Conservation (phyloP, 208 protist genomes). For the Leishmania turanica region DNA sequence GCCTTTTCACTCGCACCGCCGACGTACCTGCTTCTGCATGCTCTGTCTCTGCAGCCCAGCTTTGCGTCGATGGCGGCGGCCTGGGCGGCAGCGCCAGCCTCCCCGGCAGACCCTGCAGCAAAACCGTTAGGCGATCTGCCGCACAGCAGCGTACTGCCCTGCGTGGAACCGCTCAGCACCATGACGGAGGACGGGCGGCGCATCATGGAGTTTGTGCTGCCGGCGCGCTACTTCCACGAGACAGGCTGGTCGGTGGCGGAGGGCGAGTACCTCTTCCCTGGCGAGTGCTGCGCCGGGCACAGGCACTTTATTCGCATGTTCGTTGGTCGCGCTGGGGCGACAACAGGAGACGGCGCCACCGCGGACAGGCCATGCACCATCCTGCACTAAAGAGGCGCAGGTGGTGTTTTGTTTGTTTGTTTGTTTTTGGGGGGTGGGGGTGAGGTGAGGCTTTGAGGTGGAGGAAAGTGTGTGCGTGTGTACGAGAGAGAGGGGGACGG, state of each 20-base stretch:
- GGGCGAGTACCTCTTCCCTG: conserved; percentile 22
- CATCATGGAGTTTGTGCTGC: conserved; percentile 26
- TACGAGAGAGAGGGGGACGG: no score
- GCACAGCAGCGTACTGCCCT: conserved; percentile 28
- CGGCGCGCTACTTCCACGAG: conserved; percentile 28
- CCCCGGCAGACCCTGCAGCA: background rate
- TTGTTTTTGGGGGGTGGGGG: no score
- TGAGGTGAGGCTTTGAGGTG: background rate
- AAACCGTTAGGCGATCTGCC: conserved; percentile 12
- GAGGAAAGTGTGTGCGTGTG: background rate
- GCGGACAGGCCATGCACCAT: background rate
- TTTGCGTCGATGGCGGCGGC: conserved; percentile 20
- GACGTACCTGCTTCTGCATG: conserved; percentile 52
- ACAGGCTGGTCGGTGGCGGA: conserved; percentile 25
- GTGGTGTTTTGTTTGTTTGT: no score
- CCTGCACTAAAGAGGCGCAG: background rate
- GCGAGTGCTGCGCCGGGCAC: conserved; percentile 7
- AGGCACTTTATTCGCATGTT: conserved; percentile 20
- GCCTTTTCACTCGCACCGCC: conserved; percentile 48
- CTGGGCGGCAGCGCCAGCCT: conserved; percentile 25
- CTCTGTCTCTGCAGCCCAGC: conserved; percentile 33
- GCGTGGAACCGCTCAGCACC: conserved; percentile 18
- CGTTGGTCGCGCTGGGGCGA: conserved; percentile 3
- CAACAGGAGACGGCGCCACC: background rate
- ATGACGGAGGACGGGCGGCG: conserved; percentile 8